Percentiles rank a stretch among this genome's conserved stretches.
Conservation (phyloP, 164 flowering plant species). For the Magnolia officinalis region DNA sequence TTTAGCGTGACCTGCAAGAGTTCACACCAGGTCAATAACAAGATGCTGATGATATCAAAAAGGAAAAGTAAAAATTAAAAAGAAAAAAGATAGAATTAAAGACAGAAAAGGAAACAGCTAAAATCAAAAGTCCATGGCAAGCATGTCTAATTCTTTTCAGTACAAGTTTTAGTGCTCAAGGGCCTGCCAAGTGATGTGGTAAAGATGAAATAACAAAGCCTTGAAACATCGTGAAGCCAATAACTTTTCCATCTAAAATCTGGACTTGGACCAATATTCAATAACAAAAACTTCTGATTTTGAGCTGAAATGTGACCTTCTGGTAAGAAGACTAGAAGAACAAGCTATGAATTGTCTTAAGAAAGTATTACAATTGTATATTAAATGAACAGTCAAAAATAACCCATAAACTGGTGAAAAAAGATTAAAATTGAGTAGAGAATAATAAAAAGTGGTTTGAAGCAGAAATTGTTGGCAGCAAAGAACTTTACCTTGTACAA, state of each 20-base stretch:
- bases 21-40: conserved; percentile 6
- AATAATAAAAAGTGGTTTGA: background rate
- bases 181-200: background rate
- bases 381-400: background rate
- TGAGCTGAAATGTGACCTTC: background rate
- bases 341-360: background rate
- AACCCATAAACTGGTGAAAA: background rate
- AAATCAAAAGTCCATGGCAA: background rate
- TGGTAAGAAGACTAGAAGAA: background rate
- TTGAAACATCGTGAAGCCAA: background rate
- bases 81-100: background rate
- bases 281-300: background rate
- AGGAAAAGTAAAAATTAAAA: background rate
- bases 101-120: background rate
- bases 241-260: background rate
- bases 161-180: background rate
- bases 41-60: background rate
- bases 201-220: background rate
- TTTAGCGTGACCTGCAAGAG: conserved; percentile 62
- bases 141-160: background rate
- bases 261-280: background rate
- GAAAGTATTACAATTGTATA: background rate
- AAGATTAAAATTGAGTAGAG: background rate
- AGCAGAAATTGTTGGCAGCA: background rate
- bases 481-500: conserved; percentile 54